Conservation (phyloP, 2,329 filamentous ascomycete genomes). For the Triangularia verruculosa region DNA sequence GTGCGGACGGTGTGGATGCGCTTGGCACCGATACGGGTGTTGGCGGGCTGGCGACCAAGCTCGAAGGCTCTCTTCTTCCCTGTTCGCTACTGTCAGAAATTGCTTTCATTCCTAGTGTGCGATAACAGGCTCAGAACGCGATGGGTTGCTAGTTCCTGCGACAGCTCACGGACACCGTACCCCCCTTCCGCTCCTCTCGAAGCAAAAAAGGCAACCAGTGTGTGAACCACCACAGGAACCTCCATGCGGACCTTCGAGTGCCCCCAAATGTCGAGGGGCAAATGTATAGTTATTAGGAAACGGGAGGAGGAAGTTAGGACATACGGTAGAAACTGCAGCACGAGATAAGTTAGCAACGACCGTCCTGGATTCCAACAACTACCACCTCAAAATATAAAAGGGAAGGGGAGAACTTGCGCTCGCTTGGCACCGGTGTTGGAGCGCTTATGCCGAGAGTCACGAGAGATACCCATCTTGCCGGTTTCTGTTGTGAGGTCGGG, state of each 20-base stretch:
- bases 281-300: slow-evolving; percentile 10
- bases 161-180: neutral
- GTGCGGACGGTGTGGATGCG: slow-evolving; percentile 42
- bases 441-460: slow-evolving; percentile 99
- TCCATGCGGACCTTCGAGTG: slow-evolving; percentile 65
- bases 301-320: slow-evolving; percentile 39
- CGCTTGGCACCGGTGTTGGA: slow-evolving; percentile 98
- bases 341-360: slow-evolving; percentile 22
- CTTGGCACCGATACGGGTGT: slow-evolving; percentile 90
- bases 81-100: slow-evolving; percentile 31
- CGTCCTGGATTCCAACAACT: neutral
- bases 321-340: slow-evolving; percentile 66
- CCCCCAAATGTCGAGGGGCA: slow-evolving; percentile 49
- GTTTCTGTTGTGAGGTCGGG: slow-evolving; percentile 48
- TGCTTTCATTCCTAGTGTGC: slow-evolving; percentile 32
- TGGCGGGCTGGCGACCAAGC: slow-evolving; percentile 98
- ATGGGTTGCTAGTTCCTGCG: slow-evolving; percentile 39
- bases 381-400: neutral
- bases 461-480: slow-evolving; percentile 98
- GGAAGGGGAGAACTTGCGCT: slow-evolving; percentile 42
- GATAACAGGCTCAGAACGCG: slow-evolving; percentile 70
- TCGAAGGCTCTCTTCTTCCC: slow-evolving; percentile 99
- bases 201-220: neutral
- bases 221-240: slow-evolving; percentile 18
- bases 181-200: neutral